These are phyloP conservation scores for Lojkania enalia DNA, from an alignment of 2,329 filamentous ascomycete species.

Conservation along the genomic window DNA sequence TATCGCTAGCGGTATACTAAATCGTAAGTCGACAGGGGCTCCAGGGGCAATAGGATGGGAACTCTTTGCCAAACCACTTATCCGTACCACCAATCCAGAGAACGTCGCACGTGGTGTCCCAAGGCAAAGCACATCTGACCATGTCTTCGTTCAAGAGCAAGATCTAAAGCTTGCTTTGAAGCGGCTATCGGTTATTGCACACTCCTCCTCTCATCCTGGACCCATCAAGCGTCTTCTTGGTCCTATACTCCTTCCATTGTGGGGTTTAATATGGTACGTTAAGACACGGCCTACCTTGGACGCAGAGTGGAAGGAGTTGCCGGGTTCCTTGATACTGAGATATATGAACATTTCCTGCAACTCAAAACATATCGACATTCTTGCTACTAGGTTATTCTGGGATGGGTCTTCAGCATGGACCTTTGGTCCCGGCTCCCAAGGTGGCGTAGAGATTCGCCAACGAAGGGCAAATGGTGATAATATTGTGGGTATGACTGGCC, in stretches of 20 bases:
- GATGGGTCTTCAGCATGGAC: conserved; percentile 59
- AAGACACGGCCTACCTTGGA: conserved; percentile 34
- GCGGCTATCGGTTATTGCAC: conserved; percentile 59
- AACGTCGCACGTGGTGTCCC: conserved; percentile 29
- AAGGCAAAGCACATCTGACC: conserved; percentile 53
- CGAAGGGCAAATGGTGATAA: conserved; percentile 78
- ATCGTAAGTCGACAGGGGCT: conserved; percentile 64
- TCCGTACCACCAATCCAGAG: conserved; percentile 54
- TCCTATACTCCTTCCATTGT: conserved; percentile 64
- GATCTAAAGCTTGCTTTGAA: conserved; percentile 57
- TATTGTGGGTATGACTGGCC: conserved; percentile 69
- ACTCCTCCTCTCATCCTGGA: conserved; percentile 69
- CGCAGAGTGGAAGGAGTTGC: conserved; percentile 29
- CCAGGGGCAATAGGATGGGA: conserved; percentile 66
- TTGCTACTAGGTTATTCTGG: conserved; percentile 61
- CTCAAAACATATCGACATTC: conserved; percentile 51
- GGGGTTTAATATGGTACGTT: conserved; percentile 62
- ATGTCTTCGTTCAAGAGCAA: conserved; percentile 52
- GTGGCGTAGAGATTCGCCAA: conserved; percentile 57
- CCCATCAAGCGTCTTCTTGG: conserved; percentile 64
- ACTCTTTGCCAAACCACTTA: conserved; percentile 62
- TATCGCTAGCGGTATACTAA: conserved; percentile 68
- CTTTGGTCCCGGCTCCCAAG: conserved; percentile 53
- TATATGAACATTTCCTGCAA: conserved; percentile 62
- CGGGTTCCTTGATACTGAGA: conserved; percentile 33